Evolutionary conservation across 1,284 basidiomycete species (phyloP).

Genomic region (Porphyrellus sp.): DNA sequence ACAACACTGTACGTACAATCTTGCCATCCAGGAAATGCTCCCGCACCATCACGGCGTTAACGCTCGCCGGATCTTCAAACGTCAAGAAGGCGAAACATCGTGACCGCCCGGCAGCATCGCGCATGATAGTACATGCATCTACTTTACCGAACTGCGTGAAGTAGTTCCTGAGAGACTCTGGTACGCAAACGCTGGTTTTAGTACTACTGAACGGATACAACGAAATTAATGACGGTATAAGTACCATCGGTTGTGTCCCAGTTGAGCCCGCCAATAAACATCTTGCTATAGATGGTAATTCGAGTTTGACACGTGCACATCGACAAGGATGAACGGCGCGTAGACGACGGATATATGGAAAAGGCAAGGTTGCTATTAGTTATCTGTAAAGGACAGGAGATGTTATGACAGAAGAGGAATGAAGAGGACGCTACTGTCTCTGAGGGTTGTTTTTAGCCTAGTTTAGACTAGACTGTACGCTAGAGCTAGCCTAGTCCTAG

Average conservation of each 20-base stretch:
- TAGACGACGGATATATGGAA: slow-evolving; percentile 32
- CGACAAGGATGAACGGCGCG: slow-evolving; percentile 37
- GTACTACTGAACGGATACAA: slow-evolving; percentile 37
- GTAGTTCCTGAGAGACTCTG: slow-evolving; percentile 82
- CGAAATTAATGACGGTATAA: slow-evolving; percentile 40
- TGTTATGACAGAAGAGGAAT: slow-evolving; percentile 54
- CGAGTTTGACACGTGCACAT: slow-evolving; percentile 27
- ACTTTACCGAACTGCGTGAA: slow-evolving; percentile 90
- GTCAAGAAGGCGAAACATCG: slow-evolving; percentile 94
- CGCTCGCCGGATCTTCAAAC: slow-evolving; percentile 82
- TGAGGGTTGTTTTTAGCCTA: slow-evolving; percentile 57
- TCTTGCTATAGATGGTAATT: slow-evolving; percentile 70
- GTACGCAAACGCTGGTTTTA: slow-evolving; percentile 35
- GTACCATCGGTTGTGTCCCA: slow-evolving; percentile 96
- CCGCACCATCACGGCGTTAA: slow-evolving; percentile 85
- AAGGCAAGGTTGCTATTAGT: slow-evolving; percentile 66
- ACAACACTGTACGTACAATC: slow-evolving; percentile 59
- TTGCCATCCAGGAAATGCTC: slow-evolving; percentile 93
- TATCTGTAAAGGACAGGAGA: slow-evolving; percentile 65
- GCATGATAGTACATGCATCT: slow-evolving; percentile 93
- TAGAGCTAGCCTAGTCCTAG: slow-evolving; percentile 70
- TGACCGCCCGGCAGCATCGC: slow-evolving; percentile 86
- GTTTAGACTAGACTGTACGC: slow-evolving; percentile 63
- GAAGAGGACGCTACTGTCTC: slow-evolving; percentile 71
- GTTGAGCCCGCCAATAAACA: slow-evolving; percentile 95